Conservation (phyloP, 441 rosid genomes). For the Manihot esculenta region DNA sequence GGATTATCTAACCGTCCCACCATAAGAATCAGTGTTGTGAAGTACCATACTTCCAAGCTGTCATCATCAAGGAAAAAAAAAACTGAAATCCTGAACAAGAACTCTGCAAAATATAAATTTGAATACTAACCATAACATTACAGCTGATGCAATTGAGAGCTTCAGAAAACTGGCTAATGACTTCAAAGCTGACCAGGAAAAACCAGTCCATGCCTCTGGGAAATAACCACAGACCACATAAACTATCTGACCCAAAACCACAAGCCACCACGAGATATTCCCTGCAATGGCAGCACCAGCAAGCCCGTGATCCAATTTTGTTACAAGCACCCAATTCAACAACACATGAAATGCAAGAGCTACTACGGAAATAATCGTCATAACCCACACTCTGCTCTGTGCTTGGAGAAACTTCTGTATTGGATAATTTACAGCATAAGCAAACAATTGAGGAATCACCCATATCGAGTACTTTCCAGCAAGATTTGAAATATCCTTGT, state of each 20-base stretch:
- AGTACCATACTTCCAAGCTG: conserved; percentile 78
- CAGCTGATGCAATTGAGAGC: conserved; percentile 57
- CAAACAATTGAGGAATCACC: conserved; percentile 19
- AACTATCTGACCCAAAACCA: neutral
- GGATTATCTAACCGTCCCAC: conserved; percentile 73
- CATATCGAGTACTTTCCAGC: conserved; percentile 40
- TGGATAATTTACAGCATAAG: conserved; percentile 40
- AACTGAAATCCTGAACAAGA: neutral
- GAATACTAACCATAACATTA: conserved; percentile 50
- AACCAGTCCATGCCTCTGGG: conserved; percentile 42
- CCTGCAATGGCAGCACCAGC: too few relatives aligned
- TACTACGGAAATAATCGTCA: conserved; percentile 34
- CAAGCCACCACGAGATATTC: too few relatives aligned
- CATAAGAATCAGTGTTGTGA: conserved; percentile 57
- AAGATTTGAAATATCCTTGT: conserved; percentile 28
- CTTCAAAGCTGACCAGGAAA: conserved; percentile 49
- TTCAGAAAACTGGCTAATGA: conserved; percentile 47
- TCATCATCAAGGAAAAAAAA: neutral
- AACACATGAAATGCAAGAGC: conserved; percentile 30
- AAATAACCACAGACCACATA: conserved; percentile 33
- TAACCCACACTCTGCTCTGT: conserved; percentile 33
- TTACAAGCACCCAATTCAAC: too few relatives aligned
- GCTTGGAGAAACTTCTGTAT: conserved; percentile 29
- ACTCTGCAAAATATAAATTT: neutral
- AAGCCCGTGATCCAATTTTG: too few relatives aligned